A percentile compares a stretch with the other conserved stretches of the same genome.
Conservation (phyloP, 2,329 filamentous ascomycete genomes). For the Hypoxylon sp. region DNA sequence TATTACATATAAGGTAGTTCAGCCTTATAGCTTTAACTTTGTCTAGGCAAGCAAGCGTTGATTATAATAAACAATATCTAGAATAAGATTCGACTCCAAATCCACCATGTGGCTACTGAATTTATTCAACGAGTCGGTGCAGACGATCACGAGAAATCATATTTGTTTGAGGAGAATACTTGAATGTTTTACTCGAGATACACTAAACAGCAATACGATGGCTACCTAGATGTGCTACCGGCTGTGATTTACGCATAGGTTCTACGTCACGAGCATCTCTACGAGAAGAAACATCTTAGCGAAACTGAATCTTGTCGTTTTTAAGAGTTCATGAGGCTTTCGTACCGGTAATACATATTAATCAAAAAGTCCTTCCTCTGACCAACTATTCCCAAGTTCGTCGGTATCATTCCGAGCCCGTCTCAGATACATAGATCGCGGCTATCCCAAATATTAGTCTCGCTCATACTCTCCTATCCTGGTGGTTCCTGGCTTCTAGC, state of each 20-base stretch:
- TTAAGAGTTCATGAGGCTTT: no score
- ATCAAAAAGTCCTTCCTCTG: neutral
- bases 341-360: no score
- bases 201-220: neutral
- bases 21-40: neutral
- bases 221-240: slow-evolving; percentile 1
- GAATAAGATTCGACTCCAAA: neutral
- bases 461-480: no score
- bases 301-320: no score
- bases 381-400: neutral
- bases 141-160: neutral
- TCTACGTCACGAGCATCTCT: neutral
- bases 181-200: neutral
- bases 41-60: neutral
- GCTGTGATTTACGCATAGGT: neutral
- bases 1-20: neutral
- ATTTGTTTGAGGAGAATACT: neutral
- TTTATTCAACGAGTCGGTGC: neutral
- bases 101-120: neutral
- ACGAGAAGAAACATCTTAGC: neutral
- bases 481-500: no score
- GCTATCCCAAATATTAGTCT: no score
- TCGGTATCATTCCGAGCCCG: no score
- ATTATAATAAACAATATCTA: neutral
- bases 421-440: no score